Conservation (phyloP, 2,329 filamentous ascomycete genomes). For the Cladosporium colombiae region DNA sequence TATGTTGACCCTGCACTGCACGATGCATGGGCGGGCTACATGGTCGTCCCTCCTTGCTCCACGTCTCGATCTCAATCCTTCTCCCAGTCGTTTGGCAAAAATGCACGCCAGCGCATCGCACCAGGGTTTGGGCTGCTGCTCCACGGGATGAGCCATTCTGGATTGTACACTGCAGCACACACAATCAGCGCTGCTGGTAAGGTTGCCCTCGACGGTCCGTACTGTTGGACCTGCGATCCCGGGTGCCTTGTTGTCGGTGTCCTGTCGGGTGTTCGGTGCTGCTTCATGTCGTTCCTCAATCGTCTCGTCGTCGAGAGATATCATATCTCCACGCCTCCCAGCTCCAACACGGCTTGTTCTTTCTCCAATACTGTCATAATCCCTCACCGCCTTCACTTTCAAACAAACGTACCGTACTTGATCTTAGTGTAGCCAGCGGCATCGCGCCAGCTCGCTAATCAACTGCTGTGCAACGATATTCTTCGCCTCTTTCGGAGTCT, state of each 20-base stretch:
- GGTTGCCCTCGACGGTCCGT: slow-evolving; percentile 26
- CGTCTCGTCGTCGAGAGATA: slow-evolving; percentile 21
- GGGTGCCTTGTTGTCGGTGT: slow-evolving; percentile 31
- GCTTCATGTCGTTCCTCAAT: slow-evolving; percentile 27
- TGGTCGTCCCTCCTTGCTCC: slow-evolving; percentile 26
- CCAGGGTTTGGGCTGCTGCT: slow-evolving; percentile 45
- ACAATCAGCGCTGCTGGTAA: slow-evolving; percentile 16
- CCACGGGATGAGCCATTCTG: slow-evolving; percentile 31
- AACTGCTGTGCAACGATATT: slow-evolving; percentile 34
- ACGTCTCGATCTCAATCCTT: slow-evolving; percentile 34
- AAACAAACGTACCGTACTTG: not conserved
- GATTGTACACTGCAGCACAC: slow-evolving; percentile 22
- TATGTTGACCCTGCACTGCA: slow-evolving; percentile 33
- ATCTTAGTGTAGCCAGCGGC: slow-evolving; percentile 17
- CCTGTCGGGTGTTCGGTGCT: slow-evolving; percentile 31
- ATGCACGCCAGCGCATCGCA: slow-evolving; percentile 88
- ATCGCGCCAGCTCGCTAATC: slow-evolving; percentile 20
- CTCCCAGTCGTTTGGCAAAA: slow-evolving; percentile 69
- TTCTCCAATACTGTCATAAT: slow-evolving; percentile 24
- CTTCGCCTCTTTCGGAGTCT: slow-evolving; percentile 19
- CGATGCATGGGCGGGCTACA: slow-evolving; percentile 23
- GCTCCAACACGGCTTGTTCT: slow-evolving; percentile 15
- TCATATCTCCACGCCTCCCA: slow-evolving; percentile 20
- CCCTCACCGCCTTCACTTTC: slow-evolving; percentile 15
- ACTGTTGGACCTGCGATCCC: slow-evolving; percentile 25